phyloP scores from a whole-genome alignment of 2,329 filamentous ascomycete genomes.

The Diaporthe velutina region DNA sequence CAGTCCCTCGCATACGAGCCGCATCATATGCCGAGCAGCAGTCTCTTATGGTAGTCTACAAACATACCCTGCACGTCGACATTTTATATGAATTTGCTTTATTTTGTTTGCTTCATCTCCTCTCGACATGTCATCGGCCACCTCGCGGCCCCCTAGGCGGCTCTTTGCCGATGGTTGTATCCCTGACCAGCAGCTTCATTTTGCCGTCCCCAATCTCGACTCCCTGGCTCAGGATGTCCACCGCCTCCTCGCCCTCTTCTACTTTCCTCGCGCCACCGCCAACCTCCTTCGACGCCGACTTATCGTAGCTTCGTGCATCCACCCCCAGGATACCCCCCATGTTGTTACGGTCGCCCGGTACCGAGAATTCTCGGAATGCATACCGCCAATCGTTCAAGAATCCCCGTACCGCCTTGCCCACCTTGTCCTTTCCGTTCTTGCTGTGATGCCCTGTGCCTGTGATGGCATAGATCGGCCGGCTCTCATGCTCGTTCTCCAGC shows the following conservation, averaged over 20 bases:
- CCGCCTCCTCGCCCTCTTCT: constrained; percentile 55
- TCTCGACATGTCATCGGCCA: constrained; percentile 36
- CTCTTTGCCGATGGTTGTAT: constrained; percentile 54
- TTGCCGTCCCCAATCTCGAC: constrained; percentile 77
- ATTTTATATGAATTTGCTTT: constrained; percentile 43
- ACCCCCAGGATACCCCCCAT: constrained; percentile 83
- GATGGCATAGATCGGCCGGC: constrained; percentile 90
- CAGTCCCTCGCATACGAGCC: background rate
- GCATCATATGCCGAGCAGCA: constrained; percentile 1
- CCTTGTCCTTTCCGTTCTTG: constrained; percentile 99
- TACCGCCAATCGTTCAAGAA: constrained; percentile 98
- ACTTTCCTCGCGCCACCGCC: constrained; percentile 46
- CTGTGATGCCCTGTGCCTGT: constrained; percentile 97
- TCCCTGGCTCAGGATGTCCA: constrained; percentile 74
- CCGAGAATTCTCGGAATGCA: constrained; percentile 94
- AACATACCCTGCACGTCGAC: background rate
- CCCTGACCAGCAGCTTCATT: constrained; percentile 73
- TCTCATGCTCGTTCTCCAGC: constrained; percentile 81
- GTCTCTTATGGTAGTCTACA: background rate
- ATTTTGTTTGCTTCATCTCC: constrained; percentile 33
- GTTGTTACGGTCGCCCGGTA: constrained; percentile 89
- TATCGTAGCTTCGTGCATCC: constrained; percentile 77
- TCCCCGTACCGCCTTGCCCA: constrained; percentile 90
- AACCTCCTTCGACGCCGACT: constrained; percentile 64
- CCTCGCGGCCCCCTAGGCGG: constrained; percentile 67